Percentiles rank a stretch among this genome's conserved stretches.
These are phyloP conservation scores for Spinacia oleracea DNA, from an alignment of 179 eudicot species.

Conservation along the genomic window DNA sequence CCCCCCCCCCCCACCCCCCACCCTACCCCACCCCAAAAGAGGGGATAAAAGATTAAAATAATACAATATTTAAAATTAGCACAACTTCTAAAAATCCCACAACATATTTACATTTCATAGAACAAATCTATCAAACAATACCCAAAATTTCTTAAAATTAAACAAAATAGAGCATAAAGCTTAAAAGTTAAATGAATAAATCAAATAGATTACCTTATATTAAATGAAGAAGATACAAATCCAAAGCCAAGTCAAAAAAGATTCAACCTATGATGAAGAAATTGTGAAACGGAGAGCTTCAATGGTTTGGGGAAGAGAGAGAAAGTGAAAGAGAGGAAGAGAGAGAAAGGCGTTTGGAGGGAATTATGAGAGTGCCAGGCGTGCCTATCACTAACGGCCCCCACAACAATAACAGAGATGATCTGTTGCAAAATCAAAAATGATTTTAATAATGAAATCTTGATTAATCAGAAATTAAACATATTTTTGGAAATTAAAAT, in stretches of 20 bases:
- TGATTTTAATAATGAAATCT: neutral
- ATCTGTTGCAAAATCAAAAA: constrained; percentile 21
- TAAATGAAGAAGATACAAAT: constrained; percentile 13
- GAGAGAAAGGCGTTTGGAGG: constrained; percentile 42
- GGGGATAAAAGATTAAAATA: neutral
- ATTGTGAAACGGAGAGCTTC: constrained; percentile 25
- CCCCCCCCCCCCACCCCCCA: constrained; percentile 4
- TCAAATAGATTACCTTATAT: constrained; percentile 27
- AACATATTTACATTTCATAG: constrained; percentile 9
- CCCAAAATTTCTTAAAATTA: constrained; percentile 22
- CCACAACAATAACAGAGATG: constrained; percentile 27
- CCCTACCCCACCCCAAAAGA: neutral
- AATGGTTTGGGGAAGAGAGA: constrained; percentile 24
- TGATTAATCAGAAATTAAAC: constrained; percentile 23
- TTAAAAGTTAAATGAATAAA: neutral
- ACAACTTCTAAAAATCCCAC: constrained; percentile 11
- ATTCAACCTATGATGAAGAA: constrained; percentile 19
- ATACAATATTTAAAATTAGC: neutral
- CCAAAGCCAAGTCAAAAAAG: constrained; percentile 18
- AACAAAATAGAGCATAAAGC: constrained; percentile 17
- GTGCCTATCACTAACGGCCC: constrained; percentile 65
- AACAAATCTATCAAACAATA: constrained; percentile 15
- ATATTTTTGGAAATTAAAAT: constrained; percentile 4
- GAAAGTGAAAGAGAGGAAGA: constrained; percentile 26
- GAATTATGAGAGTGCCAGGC: constrained; percentile 73